Conservation (phyloP, 805 yeast species). For the Priceomyces fermenticarens region DNA sequence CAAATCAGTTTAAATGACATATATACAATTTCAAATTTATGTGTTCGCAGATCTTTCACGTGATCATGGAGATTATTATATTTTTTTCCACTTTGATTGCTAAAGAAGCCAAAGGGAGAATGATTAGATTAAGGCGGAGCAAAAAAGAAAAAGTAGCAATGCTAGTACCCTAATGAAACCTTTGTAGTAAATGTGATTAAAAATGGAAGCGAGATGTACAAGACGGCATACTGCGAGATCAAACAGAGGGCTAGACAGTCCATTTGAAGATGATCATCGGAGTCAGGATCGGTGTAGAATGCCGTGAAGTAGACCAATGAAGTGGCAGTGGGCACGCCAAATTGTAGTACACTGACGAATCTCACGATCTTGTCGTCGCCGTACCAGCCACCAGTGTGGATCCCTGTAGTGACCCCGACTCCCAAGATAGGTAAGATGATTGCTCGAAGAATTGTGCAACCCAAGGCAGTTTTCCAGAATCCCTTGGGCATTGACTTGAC, state of each 20-base stretch:
- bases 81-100: background rate
- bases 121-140: background rate
- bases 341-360: conserved; percentile 70
- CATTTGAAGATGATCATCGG: conserved; percentile 60
- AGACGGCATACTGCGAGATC: conserved; percentile 67
- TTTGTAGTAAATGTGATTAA: conserved; percentile 66
- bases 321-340: conserved; percentile 86
- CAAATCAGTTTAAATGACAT: background rate
- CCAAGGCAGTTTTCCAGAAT: conserved; percentile 63
- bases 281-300: conserved; percentile 67
- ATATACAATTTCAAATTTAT: background rate
- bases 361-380: conserved; percentile 57
- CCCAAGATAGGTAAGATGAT: conserved; percentile 80
- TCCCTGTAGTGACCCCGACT: conserved; percentile 51
- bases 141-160: background rate
- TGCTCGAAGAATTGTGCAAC: conserved; percentile 56
- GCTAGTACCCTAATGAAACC: conserved; percentile 41
- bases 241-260: conserved; percentile 79
- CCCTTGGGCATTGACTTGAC: conserved; percentile 62
- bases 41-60: background rate
- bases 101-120: background rate
- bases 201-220: conserved; percentile 71
- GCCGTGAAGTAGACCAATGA: conserved; percentile 87
- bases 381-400: conserved; percentile 63
- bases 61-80: background rate